Evolutionary conservation across 192 early-diverging fungal species (phyloP).

Genomic region (Thamnidium elegans): DNA sequence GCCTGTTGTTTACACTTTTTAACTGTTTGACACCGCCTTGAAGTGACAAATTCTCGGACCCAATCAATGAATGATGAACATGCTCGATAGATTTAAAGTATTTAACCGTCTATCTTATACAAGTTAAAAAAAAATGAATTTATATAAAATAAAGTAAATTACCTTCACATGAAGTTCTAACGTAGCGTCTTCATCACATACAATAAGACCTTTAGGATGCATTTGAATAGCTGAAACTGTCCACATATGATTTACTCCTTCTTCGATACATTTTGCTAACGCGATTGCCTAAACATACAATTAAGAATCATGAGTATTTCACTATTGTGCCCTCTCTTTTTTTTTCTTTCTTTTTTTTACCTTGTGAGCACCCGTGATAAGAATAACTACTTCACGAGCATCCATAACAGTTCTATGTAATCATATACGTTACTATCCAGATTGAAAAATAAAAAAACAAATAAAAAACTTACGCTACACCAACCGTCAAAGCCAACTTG

Average conservation of each 20-base stretch:
- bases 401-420: constrained; percentile 77
- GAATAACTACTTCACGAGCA: constrained; percentile 75
- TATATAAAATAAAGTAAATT: neutral
- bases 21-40: constrained; percentile 36
- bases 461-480: constrained; percentile 55
- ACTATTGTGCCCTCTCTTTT: neutral
- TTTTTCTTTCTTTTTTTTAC: too few species aligned
- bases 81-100: constrained; percentile 86
- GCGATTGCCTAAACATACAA: constrained; percentile 52
- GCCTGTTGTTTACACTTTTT: neutral
- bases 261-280: constrained; percentile 80
- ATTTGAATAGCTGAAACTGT: constrained; percentile 82
- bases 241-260: constrained; percentile 85
- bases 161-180: constrained; percentile 81
- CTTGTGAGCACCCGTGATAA: constrained; percentile 84
- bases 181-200: constrained; percentile 83
- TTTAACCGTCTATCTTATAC: constrained; percentile 59
- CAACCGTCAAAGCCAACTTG: constrained; percentile 80
- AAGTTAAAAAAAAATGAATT: neutral
- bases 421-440: neutral
- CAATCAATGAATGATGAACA: constrained; percentile 70
- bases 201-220: constrained; percentile 76
- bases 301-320: neutral
- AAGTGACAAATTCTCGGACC: constrained; percentile 63
- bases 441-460: too few species aligned